These are phyloP conservation scores for Fomitopsis serialis DNA, from an alignment of 768 basidiomycete genomes.

Conservation along the genomic window DNA sequence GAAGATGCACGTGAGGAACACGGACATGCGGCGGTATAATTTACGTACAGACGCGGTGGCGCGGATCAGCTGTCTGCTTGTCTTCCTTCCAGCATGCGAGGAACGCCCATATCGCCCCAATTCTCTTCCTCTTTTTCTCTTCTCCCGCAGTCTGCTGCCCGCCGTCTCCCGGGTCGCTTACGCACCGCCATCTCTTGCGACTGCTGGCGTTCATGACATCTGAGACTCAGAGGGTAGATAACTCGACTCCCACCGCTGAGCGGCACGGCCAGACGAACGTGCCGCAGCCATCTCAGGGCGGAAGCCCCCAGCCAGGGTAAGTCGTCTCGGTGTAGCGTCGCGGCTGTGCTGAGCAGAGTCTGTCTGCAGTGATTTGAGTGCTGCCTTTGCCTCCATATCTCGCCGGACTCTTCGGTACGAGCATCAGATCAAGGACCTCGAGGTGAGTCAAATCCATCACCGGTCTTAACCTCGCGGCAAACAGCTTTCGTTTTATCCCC, in stretches of 20 bases:
- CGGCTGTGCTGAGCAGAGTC: background rate
- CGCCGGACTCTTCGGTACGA: slow-evolving; percentile 17
- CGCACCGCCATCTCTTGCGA: background rate
- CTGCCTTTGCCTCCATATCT: slow-evolving; percentile 11
- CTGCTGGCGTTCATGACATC: background rate
- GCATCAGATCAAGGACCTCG: slow-evolving; percentile 20
- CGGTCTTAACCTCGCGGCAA: background rate
- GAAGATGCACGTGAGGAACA: no score
- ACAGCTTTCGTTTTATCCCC: background rate
- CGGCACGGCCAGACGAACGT: background rate
- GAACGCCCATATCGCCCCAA: background rate
- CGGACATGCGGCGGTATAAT: no score
- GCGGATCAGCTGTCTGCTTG: background rate
- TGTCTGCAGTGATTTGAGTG: slow-evolving; percentile 7
- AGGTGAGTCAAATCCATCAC: slow-evolving; percentile 9
- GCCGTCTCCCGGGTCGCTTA: background rate
- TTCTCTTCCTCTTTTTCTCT: background rate
- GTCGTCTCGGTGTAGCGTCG: background rate
- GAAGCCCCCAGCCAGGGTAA: background rate
- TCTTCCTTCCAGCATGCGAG: background rate
- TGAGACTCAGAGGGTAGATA: background rate
- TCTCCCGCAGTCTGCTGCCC: background rate
- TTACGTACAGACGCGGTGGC: background rate
- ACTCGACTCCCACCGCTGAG: background rate
- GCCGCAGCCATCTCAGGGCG: background rate